Percentiles rank a stretch among this genome's conserved stretches.
Conservation (phyloP, 257 asterid genomes). For the Solanum raphanifolium region DNA sequence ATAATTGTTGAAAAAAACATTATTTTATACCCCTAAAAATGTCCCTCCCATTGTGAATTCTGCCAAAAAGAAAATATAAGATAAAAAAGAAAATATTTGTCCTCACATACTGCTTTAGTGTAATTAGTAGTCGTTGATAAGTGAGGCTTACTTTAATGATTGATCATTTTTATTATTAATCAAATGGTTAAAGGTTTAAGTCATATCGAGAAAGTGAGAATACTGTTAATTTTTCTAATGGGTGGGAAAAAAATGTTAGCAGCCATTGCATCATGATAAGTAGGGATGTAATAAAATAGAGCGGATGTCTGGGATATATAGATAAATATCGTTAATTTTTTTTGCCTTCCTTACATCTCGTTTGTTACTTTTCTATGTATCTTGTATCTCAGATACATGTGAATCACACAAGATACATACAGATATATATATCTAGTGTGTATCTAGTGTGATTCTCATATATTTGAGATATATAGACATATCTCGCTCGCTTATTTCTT, state of each 20-base stretch:
- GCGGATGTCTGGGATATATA: too few relatives aligned
- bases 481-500: too few relatives aligned
- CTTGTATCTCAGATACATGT: too few relatives aligned
- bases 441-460: too few relatives aligned
- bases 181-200: too few relatives aligned
- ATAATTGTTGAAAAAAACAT: too few relatives aligned
- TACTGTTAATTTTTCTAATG: neutral
- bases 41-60: neutral
- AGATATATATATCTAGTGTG: too few relatives aligned
- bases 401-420: neutral
- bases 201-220: neutral
- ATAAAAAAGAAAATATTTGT: neutral
- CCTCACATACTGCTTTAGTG: neutral
- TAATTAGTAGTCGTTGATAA: neutral
- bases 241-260: neutral
- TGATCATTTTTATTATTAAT: too few relatives aligned
- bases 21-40: neutral
- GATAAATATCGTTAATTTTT: too few relatives aligned
- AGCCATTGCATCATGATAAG: neutral
- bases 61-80: neutral
- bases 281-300: neutral
- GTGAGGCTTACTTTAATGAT: neutral
- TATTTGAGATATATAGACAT: neutral
- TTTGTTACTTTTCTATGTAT: neutral
- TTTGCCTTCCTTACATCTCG: rapidly evolving